A percentile compares a stretch with the other conserved stretches of the same genome.
These are phyloP conservation scores for Tetrapyrgos nigripes DNA, from an alignment of 1,284 basidiomycete species.

Conservation along the genomic window DNA sequence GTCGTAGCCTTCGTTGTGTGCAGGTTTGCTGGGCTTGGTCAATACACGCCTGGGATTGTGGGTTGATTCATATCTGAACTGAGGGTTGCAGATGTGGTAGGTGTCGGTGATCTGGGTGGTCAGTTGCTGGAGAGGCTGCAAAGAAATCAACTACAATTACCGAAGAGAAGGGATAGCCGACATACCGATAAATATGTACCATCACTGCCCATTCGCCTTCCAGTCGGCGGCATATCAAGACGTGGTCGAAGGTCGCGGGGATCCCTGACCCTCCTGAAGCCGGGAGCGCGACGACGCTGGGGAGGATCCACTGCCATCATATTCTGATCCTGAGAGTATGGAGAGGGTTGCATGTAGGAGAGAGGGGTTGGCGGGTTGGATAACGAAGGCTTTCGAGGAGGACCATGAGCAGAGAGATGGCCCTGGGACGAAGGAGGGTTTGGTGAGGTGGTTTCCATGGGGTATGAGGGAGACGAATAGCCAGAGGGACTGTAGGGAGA, in stretches of 20 bases:
- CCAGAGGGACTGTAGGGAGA: conserved; percentile 51
- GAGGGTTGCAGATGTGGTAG: conserved; percentile 90
- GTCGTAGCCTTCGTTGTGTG: conserved; percentile 94
- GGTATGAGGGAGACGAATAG: conserved; percentile 41
- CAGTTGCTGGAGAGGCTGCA: conserved; percentile 84
- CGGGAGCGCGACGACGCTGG: conserved; percentile 70
- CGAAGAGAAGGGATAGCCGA: conserved; percentile 20
- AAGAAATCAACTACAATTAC: conserved; percentile 19
- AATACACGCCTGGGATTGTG: conserved; percentile 94
- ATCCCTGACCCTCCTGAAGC: conserved; percentile 75
- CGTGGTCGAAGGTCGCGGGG: conserved; percentile 74
- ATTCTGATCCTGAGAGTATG: conserved; percentile 65
- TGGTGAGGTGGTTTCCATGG: conserved; percentile 69
- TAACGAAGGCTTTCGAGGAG: conserved; percentile 53
- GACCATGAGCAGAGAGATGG: conserved; percentile 52
- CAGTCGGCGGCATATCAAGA: conserved; percentile 60
- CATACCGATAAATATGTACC: conserved; percentile 71
- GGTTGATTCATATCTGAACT: conserved; percentile 90
- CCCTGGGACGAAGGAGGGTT: conserved; percentile 52
- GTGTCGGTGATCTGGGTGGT: conserved; percentile 89
- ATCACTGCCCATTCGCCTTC: conserved; percentile 70
- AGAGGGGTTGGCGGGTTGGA: conserved; percentile 75
- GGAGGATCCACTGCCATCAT: conserved; percentile 71
- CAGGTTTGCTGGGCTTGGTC: conserved; percentile 94
- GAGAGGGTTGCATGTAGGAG: conserved; percentile 61